Evolutionary conservation across 345 rosid genomes (phyloP).

Genomic region (Rubroshorea leprosula): DNA sequence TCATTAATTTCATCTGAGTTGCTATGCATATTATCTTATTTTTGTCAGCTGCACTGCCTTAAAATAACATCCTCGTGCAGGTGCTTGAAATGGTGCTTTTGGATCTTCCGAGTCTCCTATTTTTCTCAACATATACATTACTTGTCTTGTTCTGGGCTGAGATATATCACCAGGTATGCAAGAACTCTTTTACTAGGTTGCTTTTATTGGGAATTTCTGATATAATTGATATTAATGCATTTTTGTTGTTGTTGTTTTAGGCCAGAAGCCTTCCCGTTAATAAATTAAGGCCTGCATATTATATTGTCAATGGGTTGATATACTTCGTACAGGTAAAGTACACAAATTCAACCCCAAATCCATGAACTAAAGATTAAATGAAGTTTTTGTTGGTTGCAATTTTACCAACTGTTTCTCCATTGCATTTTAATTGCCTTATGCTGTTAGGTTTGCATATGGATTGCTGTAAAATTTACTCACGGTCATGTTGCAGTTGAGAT

Average conservation of each 20-base stretch:
- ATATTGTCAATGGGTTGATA: conserved; percentile 30
- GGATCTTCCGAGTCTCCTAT: conserved; percentile 71
- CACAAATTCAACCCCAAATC: neutral
- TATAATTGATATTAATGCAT: neutral
- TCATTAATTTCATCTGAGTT: conserved; percentile 1
- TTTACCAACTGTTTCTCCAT: neutral
- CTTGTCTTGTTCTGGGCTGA: conserved; percentile 86
- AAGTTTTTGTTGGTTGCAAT: neutral
- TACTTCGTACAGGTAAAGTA: conserved; percentile 41
- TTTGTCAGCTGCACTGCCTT: conserved; percentile 4
- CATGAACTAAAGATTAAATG: neutral
- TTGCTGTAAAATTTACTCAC: conserved; percentile 27
- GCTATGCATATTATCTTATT: neutral
- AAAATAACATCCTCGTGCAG: conserved; percentile 22
- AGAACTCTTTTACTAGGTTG: neutral
- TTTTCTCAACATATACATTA: conserved; percentile 71
- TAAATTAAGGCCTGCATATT: conserved; percentile 52
- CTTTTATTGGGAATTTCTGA: neutral
- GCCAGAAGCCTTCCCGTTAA: conserved; percentile 52
- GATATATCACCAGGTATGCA: conserved; percentile 70
- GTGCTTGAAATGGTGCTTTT: conserved; percentile 42
- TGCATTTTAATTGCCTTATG: conserved; percentile 5
- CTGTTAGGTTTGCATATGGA: conserved; percentile 44
- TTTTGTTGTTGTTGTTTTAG: conserved; percentile 20
- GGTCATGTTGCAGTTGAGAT: conserved; percentile 25